Conservation (phyloP, 306 rosid species). For the Prunus armeniaca region DNA sequence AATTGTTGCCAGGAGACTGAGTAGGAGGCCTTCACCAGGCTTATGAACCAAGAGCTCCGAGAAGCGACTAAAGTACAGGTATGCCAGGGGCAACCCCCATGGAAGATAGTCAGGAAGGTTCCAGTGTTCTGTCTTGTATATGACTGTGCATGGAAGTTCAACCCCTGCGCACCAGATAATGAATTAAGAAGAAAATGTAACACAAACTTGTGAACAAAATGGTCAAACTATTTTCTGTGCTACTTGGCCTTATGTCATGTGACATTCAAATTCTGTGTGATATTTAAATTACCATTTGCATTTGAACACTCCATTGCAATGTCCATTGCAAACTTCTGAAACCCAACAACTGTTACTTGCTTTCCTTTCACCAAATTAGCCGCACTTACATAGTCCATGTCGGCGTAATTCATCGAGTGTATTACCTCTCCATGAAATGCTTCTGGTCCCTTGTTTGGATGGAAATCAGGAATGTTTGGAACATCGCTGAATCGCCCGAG, state of each 20-base stretch:
- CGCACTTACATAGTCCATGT: constrained; percentile 42
- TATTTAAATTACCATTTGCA: constrained; percentile 35
- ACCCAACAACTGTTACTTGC: constrained; percentile 54
- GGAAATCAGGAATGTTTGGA: constrained; percentile 69
- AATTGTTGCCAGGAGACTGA: constrained; percentile 44
- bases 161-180: constrained; percentile 29
- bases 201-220: not conserved
- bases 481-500: constrained; percentile 66
- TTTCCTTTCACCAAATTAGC: constrained; percentile 45
- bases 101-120: constrained; percentile 50
- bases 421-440: constrained; percentile 47
- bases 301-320: constrained; percentile 56
- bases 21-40: constrained; percentile 55
- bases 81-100: constrained; percentile 60
- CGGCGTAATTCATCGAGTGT: constrained; percentile 48
- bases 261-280: not conserved
- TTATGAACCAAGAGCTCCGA: constrained; percentile 61
- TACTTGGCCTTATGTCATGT: not conserved
- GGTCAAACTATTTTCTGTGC: not conserved
- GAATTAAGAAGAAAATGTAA: not conserved
- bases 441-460: constrained; percentile 53
- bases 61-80: constrained; percentile 56
- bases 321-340: constrained; percentile 66
- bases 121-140: constrained; percentile 59
- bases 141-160: constrained; percentile 53